Percentiles rank a stretch among this genome's conserved stretches.
phyloP scores from a whole-genome alignment of 306 rosid genomes.

The Lathyrus sativus region DNA sequence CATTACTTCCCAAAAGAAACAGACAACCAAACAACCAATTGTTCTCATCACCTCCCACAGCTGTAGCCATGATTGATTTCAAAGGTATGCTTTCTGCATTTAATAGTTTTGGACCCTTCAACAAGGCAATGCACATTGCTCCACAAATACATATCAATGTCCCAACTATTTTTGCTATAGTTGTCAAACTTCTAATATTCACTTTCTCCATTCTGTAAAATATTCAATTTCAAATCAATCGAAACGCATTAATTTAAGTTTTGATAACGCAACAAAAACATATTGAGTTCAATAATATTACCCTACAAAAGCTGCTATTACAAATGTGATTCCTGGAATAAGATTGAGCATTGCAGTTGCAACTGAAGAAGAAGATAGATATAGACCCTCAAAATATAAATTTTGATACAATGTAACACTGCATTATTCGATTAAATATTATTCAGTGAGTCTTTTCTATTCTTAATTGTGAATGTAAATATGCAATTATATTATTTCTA shows the following conservation, averaged over 20 bases:
- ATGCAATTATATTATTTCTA: neutral
- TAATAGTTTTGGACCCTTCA: constrained; percentile 60
- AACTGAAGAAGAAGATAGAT: constrained; percentile 48
- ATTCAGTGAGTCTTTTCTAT: neutral
- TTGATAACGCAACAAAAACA: no score
- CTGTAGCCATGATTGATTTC: constrained; percentile 29
- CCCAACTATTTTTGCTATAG: constrained; percentile 55
- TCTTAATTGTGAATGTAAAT: no score
- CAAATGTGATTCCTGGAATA: constrained; percentile 60
- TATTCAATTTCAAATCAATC: neutral
- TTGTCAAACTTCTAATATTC: constrained; percentile 48
- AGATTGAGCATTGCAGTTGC: constrained; percentile 59
- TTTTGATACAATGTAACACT: constrained; percentile 52
- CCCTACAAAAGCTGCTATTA: constrained; percentile 54
- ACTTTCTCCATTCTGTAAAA: constrained; percentile 47
- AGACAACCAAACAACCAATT: neutral
- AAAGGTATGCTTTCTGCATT: constrained; percentile 36
- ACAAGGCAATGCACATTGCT: constrained; percentile 54
- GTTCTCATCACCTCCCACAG: neutral
- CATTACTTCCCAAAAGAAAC: neutral
- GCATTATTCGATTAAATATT: neutral
- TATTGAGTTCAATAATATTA: neutral
- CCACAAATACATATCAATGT: constrained; percentile 57
- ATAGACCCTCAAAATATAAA: constrained; percentile 50
- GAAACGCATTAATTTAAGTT: neutral